Evolutionary conservation across 306 rosid species (phyloP), one percentile per base, ranked within the genome.

Genomic region (Rosa chinensis): DNA sequence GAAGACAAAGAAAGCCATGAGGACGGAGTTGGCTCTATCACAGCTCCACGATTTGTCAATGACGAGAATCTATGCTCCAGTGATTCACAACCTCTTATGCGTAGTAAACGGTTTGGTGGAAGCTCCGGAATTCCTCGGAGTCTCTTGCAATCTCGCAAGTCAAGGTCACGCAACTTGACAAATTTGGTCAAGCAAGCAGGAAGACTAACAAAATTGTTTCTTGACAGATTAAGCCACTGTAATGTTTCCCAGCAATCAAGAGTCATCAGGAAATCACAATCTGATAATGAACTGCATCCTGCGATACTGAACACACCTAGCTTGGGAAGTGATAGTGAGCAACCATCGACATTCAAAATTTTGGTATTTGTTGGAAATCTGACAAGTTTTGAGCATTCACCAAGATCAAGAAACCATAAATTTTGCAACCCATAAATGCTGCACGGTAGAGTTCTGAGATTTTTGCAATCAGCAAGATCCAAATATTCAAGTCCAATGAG

Each of bases 381-480:
- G 1, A 25, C 5, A 11, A 18, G 1, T 17, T 23, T 52, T 52
- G 21, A 17, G 58, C 21, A 52, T 5, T 1, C 21, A 17, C n/a
- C 2, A 17, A 52, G 58, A 17, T 1, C 8, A 17, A 52, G 58
- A 0, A 0, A 4, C 58, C 5, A 5, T 18, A 52, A 18, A 52
- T 52, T 17, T 52, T 17, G 58, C 9, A 52, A 14, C 9, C 58
- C 23, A 17, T 17, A 17, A 3, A 52, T 52, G 58, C 58, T 52
- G 58, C 21, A 14, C 55, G 55, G n/a, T 17, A 52, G 58, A 14
- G 58, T 58, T 5, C 0, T n/a, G n/a, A 58, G 35, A 9, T 21
- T n/a, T 1, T 8, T 3, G n/a, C 64, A 52, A 0, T 6, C 1
- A 17, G 0, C 0, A 4, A 52, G n/a, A 14, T 4, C 16, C 21